Conservation (phyloP, 106 monocot genomes). For the Apostasia shenzhenica region DNA sequence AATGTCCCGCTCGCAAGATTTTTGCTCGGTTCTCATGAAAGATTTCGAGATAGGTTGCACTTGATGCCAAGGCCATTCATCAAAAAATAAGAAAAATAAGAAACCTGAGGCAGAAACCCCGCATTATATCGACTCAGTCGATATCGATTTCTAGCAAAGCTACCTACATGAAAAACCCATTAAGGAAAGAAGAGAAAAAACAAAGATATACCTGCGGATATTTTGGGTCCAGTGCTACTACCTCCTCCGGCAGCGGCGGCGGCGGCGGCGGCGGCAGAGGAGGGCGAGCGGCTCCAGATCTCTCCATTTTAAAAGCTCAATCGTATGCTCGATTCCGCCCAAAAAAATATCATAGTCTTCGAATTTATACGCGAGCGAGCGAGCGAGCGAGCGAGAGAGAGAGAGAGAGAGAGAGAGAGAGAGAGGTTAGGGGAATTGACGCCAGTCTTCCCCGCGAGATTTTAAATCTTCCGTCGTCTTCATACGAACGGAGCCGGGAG, state of each 20-base stretch:
- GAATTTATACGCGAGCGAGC: background rate
- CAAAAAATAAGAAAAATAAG: background rate
- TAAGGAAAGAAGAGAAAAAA: background rate
- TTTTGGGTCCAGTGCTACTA: too few species aligned
- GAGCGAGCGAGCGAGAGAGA: background rate
- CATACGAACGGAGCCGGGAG: background rate
- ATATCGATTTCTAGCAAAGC: too few species aligned
- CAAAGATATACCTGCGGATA: background rate
- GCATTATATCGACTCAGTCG: too few species aligned
- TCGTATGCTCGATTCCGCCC: background rate
- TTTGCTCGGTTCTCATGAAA: background rate
- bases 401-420: background rate
- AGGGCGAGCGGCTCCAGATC: background rate
- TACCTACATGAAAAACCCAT: too few species aligned
- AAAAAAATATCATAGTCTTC: background rate
- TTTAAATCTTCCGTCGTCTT: background rate
- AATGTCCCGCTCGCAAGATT: too few species aligned
- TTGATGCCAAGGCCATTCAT: background rate
- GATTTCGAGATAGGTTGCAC: background rate
- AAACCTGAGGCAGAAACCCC: background rate
- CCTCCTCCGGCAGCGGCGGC: background rate
- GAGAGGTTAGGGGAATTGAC: background rate
- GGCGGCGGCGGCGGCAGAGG: background rate
- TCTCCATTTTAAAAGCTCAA: background rate
- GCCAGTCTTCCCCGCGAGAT: background rate